Base-by-base conservation (phyloP, 225 moss, liverwort and hornwort species). In the Lunularia cruciata region DNA sequence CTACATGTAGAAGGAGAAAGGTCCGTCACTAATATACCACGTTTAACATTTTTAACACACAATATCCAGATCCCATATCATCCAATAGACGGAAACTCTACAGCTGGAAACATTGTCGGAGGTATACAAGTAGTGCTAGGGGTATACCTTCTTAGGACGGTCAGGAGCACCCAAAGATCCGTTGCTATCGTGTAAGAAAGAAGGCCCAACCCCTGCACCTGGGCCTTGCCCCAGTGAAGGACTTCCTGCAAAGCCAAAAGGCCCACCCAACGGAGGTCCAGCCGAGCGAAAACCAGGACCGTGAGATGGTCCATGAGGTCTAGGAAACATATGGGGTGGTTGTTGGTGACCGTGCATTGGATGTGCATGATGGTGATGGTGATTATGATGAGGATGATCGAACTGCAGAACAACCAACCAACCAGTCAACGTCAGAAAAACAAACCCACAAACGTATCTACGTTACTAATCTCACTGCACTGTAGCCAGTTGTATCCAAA, bases 111-210 rank as follows among this genome's bases (percentile, higher is more conserved):
- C n/a, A n/a, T n/a, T n/a, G n/a, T n/a, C n/a, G n/a, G n/a, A n/a
- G n/a, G n/a, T n/a, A n/a, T n/a, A n/a, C n/a, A n/a, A n/a, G n/a
- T n/a, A n/a, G n/a, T 39, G 2, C 10, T 16, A 40, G 5, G 8
- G 43, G 1, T 25, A 35, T 79, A 96, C 96, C 96, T 98, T 98
- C 83, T 91, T 98, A 22, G 90, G 92, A 47, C 96, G 90, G 69
- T 98, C 96, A 67, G 83, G 80, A 46, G 81, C 86, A 74, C 75
- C 72, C 79, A 82, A 72, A 76, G 84, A 89, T 47, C 86, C 92
- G 76, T 93, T 90, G 35, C 87, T 88, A 74, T 91, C 90, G 72
- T 86, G 85, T 72, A 86, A 78, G 60, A 93, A 98, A 77, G 84
- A 78, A 74, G 89, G 85, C 60, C 88, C 96, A 75, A 90, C 85